phyloP scores from a whole-genome alignment of 495 filamentous ascomycete genomes.

The Daldinia concentrica region DNA sequence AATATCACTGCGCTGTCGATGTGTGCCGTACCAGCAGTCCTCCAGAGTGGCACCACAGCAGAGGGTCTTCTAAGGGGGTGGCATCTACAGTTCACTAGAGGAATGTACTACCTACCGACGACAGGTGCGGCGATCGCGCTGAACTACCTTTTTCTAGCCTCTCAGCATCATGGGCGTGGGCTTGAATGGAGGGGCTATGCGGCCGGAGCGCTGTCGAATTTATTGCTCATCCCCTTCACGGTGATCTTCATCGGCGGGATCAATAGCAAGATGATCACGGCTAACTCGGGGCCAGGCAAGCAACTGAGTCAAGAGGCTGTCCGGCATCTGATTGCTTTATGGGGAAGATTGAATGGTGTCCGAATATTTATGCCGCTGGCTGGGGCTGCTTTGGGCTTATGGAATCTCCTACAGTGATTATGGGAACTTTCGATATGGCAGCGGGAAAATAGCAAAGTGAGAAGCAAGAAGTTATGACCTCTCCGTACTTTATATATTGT shows the following conservation, averaged over 20 bases:
- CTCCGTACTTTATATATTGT: neutral
- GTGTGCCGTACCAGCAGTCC: conserved; percentile 47
- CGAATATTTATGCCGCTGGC: conserved; percentile 51
- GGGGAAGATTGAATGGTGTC: conserved; percentile 51
- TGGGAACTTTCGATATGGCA: neutral
- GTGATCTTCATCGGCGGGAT: conserved; percentile 37
- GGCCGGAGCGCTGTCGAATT: conserved; percentile 45
- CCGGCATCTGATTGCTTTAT: conserved; percentile 44
- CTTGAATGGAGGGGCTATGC: conserved; percentile 49
- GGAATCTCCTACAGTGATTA: conserved; percentile 42
- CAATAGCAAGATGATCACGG: conserved; percentile 32
- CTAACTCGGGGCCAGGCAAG: conserved; percentile 44
- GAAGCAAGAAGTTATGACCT: too few species aligned
- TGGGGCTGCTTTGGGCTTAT: conserved; percentile 48
- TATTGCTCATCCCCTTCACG: conserved; percentile 54
- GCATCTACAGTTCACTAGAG: conserved; percentile 48
- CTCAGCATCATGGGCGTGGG: conserved; percentile 41
- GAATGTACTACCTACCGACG: conserved; percentile 48
- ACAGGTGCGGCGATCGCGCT: conserved; percentile 45
- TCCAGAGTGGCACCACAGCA: conserved; percentile 41
- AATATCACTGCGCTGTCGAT: conserved; percentile 51
- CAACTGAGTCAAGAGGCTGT: conserved; percentile 45
- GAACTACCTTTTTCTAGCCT: conserved; percentile 55
- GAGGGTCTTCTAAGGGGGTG: conserved; percentile 44
- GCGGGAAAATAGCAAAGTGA: neutral